These are phyloP conservation scores for Penicillium pulvis DNA, from an alignment of 495 filamentous ascomycete genomes.

Conservation along the genomic window DNA sequence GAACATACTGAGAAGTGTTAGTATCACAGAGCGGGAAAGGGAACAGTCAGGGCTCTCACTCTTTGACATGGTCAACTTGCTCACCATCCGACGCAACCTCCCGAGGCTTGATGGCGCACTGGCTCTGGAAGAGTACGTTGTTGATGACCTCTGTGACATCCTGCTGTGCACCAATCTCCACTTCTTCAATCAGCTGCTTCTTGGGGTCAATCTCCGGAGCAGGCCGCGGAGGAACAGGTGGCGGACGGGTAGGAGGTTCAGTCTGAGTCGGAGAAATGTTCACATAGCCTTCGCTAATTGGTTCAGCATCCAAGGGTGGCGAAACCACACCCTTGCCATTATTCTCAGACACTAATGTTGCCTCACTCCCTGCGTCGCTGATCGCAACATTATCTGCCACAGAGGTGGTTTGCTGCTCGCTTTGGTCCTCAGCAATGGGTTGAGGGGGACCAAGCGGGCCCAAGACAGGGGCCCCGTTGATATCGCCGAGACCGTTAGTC, in stretches of 20 bases:
- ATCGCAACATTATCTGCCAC: constrained; percentile 14
- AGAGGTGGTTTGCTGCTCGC: constrained; percentile 16
- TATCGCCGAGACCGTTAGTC: constrained; percentile 49
- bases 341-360: constrained; percentile 51
- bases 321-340: constrained; percentile 23
- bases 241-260: constrained; percentile 35
- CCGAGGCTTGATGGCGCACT: constrained; percentile 76
- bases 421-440: constrained; percentile 22
- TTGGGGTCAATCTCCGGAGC: constrained; percentile 30
- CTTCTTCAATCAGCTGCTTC: constrained; percentile 51
- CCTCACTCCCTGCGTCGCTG: constrained; percentile 49
- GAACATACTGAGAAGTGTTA: constrained; percentile 47
- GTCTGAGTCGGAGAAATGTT: constrained; percentile 23
- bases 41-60: constrained; percentile 39
- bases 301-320: constrained; percentile 23
- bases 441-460: constrained; percentile 54
- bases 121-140: constrained; percentile 85
- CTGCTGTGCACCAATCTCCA: constrained; percentile 71
- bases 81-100: constrained; percentile 63
- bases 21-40: constrained; percentile 7
- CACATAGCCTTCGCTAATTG: constrained; percentile 46
- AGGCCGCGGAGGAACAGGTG: constrained; percentile 52
- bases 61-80: constrained; percentile 77
- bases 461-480: constrained; percentile 52
- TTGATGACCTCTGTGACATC: constrained; percentile 96